Evolutionary conservation across 345 rosid species (phyloP), one percentile per base, ranked within the genome.

Genomic region (Aquilaria sinensis): DNA sequence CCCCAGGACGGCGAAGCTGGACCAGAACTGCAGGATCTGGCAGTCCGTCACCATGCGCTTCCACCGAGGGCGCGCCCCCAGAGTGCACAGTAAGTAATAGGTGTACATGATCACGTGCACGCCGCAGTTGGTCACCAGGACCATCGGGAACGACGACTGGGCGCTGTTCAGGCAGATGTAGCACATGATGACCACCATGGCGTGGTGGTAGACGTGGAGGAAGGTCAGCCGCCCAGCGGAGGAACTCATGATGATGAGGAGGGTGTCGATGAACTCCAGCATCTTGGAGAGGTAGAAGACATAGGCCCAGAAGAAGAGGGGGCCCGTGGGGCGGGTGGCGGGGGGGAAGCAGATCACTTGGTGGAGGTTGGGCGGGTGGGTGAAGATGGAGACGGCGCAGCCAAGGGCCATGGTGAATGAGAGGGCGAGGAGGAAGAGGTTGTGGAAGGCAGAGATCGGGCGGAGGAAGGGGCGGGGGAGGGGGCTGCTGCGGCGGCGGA

Each of bases 141-240:
- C 87, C 53, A 79, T 62, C 0, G 88, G 81, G 55, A 80, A 84
- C 16, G 81, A 59, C 0, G 90, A 84, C 71, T 84, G 88, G 3
- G 71, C 53, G 9, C 81, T 75, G 32, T 60, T 47, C 0, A 87
- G 59, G 72, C 81, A 78, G 14, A 82, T 8, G 67, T 78, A 87
- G 54, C 88, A 84, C 89, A 87, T 84, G 60, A 82, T 58, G 6
- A 84, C 68, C 14, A 81, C 88, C 48, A 79, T 74, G 0, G 90
- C 64, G 69, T 87, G 94, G 70, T 87, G 94, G 81, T 80, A 87
- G 1, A 87, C 86, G 70, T 87, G 94, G 61, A 87, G 94, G 67
- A 87, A 82, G 4, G 85, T 73, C 15, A 84, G 78, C 51, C 93
- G 61, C 37, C 65, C 67, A 64, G 12, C 56, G 31, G 87, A 78